phyloP scores from a whole-genome alignment of 2,329 filamentous ascomycete genomes.

The Pleurostoma richardsiae region DNA sequence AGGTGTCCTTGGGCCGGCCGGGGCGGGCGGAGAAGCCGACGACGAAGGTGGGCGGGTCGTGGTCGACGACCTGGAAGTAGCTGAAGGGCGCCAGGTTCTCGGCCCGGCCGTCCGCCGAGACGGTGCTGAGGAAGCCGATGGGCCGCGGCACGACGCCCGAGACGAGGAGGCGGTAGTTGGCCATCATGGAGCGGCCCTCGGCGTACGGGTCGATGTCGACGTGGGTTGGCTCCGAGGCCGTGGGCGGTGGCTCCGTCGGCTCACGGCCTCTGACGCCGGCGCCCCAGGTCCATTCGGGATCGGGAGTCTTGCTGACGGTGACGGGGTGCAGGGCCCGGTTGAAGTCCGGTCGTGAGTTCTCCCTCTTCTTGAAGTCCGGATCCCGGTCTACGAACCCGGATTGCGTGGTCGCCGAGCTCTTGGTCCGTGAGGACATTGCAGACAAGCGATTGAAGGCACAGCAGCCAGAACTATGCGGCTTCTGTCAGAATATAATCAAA shows the following conservation, averaged over 20 bases:
- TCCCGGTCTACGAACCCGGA: neutral
- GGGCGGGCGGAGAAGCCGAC: conserved; percentile 53
- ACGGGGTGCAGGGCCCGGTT: neutral
- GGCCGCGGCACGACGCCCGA: conserved; percentile 59
- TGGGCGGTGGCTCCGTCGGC: neutral
- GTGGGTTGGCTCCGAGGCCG: conserved; percentile 40
- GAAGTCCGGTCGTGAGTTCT: neutral
- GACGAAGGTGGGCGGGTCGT: conserved; percentile 58
- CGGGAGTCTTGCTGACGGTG: neutral
- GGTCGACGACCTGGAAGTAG: conserved; percentile 57
- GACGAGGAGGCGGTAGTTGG: conserved; percentile 64
- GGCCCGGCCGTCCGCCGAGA: conserved; percentile 44
- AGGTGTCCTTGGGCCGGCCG: conserved; percentile 52
- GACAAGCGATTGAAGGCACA: too few species aligned
- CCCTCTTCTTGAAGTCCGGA: neutral
- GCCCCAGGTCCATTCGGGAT: neutral
- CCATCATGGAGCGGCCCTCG: conserved; percentile 45
- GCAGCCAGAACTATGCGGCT: too few species aligned
- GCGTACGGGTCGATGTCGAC: conserved; percentile 58
- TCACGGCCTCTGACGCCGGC: neutral
- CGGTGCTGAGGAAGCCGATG: conserved; percentile 50
- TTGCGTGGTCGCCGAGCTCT: neutral
- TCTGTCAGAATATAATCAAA: too few species aligned
- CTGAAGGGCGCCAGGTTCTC: conserved; percentile 59
- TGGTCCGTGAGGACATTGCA: too few species aligned